Evolutionary conservation across 192 early-diverging fungal genomes (phyloP), one percentile per base, ranked within the genome.

Genomic region (Spizellomyces sp.): DNA sequence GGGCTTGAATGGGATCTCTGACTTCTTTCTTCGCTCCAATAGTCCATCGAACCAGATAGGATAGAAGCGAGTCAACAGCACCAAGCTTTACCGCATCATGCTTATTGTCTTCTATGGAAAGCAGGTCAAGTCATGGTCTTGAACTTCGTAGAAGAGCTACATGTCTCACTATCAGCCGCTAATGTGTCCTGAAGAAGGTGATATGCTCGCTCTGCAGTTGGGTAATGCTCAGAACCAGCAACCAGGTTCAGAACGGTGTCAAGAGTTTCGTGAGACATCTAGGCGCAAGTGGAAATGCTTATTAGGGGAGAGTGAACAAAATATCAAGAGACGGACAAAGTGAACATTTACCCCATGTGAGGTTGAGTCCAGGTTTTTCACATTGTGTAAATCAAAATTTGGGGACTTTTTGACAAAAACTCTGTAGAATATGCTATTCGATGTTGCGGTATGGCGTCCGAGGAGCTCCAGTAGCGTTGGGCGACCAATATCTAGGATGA

Each of bases 211-310:
- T 41, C 21, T 46, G 68, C 68, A 27, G 55, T 70, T n/a, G 55
- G 55, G 58, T 60, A 70, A 45, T 70, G 68, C 15, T 52, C 48
- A 9, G 68, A 70, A 8, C n/a, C n/a, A 42, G 55, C 46, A 21
- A 70, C n/a, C 36, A 70, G 44, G 46, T 58, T 70, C 58, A 70
- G 55, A 6, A 61, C 14, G 9, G 68, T 47, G 68, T 70, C 68
- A 7, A 70, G 6, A 0, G 58, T 45, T 22, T 59, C 45, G 55
- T 14, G 41, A 14, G 41, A 8, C 9, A 70, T 36, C 68, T 70
- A 68, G 17, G 43, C 42, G 15, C 10, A 58, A 41, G 27, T 36
- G 27, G 3, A 0, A 36, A 36, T 36, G 27, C 27, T 36, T 36
- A 36, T 36, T 36, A 36, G 27, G 27, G n/a, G 27, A 36, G 27